A percentile compares a stretch with the other conserved stretches of the same genome.
Conservation (phyloP, 148 eudicot species). For the Dysphania ambrosioides region DNA sequence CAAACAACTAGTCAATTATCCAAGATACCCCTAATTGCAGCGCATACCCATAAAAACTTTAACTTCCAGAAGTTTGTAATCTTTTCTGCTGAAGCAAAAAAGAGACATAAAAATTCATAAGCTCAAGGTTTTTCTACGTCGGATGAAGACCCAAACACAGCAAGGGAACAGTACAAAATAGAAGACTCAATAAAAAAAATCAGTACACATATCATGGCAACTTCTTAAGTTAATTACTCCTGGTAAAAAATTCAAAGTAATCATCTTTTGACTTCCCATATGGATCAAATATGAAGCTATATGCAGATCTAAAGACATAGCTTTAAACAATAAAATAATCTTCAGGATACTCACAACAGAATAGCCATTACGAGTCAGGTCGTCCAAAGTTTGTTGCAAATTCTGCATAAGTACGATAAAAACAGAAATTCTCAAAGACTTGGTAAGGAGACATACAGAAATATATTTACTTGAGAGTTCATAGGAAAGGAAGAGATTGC, state of each 20-base stretch:
- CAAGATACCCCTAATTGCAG: neutral
- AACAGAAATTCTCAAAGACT: neutral
- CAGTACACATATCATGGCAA: neutral
- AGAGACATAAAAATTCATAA: neutral
- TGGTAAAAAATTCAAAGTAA: neutral
- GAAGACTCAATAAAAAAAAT: neutral
- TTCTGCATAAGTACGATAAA: conserved; percentile 55
- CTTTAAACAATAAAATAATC: conserved; percentile 1
- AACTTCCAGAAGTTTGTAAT: neutral
- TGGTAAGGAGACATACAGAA: neutral
- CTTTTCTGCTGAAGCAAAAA: neutral
- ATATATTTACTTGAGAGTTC: neutral
- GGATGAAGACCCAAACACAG: neutral
- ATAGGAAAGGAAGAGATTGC: neutral
- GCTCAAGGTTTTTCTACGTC: neutral
- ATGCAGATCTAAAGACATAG: neutral
- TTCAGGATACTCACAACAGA: conserved; percentile 77
- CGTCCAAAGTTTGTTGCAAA: conserved; percentile 92
- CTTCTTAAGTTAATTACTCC: neutral
- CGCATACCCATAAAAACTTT: neutral
- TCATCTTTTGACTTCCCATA: neutral
- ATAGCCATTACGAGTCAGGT: conserved; percentile 89
- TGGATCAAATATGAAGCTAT: neutral
- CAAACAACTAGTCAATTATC: neutral
- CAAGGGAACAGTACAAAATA: neutral